Conservation (phyloP, 2,329 filamentous ascomycete species). For the Pyrenochaeta sp. region DNA sequence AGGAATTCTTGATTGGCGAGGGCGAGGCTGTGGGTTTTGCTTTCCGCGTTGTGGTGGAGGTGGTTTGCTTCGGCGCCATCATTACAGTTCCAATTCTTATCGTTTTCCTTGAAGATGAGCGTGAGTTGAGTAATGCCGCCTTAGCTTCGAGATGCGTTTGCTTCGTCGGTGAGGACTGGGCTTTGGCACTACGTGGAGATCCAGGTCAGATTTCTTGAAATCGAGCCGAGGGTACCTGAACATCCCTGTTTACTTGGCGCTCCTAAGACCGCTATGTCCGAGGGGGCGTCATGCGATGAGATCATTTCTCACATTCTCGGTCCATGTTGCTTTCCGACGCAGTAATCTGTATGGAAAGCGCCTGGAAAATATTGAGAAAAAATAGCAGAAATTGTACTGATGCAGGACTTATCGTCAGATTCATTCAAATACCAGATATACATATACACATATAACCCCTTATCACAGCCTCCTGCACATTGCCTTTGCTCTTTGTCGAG, state of each 20-base stretch:
- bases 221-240: slow-evolving; percentile 15
- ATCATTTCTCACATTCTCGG: slow-evolving; percentile 12
- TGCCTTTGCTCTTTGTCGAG: no score
- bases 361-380: background rate
- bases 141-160: no score
- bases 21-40: slow-evolving; percentile 11
- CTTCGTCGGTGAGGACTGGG: background rate
- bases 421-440: background rate
- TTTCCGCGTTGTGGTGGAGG: slow-evolving; percentile 2
- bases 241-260: slow-evolving; percentile 16
- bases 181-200: slow-evolving; percentile 1
- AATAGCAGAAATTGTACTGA: no score
- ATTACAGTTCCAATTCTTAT: background rate
- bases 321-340: background rate
- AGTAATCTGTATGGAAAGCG: no score
- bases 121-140: background rate
- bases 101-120: background rate
- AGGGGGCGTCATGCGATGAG: slow-evolving; percentile 8
- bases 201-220: slow-evolving; percentile 7
- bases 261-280: slow-evolving; percentile 13
- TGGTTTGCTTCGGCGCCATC: slow-evolving; percentile 31
- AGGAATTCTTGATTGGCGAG: slow-evolving; percentile 52
- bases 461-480: background rate
- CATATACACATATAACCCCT: background rate
- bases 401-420: background rate